Conservation (phyloP, 192 early-diverging fungal species). For the Entrophospora sp. region DNA sequence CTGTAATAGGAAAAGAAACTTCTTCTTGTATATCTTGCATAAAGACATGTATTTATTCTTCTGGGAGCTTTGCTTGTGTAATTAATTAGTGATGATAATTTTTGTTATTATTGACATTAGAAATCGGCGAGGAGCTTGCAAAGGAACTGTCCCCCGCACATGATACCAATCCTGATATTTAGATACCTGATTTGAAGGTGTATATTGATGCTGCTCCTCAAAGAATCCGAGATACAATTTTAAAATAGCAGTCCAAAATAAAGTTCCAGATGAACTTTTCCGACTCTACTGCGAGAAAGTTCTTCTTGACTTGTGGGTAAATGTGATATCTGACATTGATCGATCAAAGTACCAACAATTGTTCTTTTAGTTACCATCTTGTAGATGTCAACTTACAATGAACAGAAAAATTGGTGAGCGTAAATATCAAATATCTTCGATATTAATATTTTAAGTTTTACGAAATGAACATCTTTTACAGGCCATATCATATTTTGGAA, state of each 20-base stretch:
- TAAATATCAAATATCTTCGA: conserved; percentile 5
- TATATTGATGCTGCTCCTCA: conserved; percentile 7
- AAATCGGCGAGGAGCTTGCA: conserved; percentile 20
- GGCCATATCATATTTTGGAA: too few relatives aligned
- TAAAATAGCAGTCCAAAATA: background rate
- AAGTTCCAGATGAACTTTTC: conserved; percentile 17
- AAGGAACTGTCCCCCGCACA: conserved; percentile 2
- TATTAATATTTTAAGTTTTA: conserved; percentile 21
- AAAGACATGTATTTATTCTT: too few relatives aligned
- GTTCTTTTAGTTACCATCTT: conserved; percentile 3
- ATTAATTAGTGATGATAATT: too few relatives aligned
- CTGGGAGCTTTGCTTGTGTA: too few relatives aligned
- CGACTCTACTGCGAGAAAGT: conserved; percentile 21
- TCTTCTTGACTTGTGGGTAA: conserved; percentile 18
- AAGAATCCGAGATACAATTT: conserved; percentile 10
- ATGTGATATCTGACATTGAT: conserved; percentile 1
- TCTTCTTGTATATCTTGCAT: too few relatives aligned
- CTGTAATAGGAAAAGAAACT: too few relatives aligned
- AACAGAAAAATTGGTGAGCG: conserved; percentile 14
- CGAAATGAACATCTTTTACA: too few relatives aligned
- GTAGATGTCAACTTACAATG: conserved; percentile 11
- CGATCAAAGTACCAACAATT: background rate
- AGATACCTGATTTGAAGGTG: background rate
- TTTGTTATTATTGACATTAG: conserved; percentile 7
- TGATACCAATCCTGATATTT: conserved; percentile 12